Conservation (phyloP, 768 basidiomycete species). For the Naganishia kalamii region DNA sequence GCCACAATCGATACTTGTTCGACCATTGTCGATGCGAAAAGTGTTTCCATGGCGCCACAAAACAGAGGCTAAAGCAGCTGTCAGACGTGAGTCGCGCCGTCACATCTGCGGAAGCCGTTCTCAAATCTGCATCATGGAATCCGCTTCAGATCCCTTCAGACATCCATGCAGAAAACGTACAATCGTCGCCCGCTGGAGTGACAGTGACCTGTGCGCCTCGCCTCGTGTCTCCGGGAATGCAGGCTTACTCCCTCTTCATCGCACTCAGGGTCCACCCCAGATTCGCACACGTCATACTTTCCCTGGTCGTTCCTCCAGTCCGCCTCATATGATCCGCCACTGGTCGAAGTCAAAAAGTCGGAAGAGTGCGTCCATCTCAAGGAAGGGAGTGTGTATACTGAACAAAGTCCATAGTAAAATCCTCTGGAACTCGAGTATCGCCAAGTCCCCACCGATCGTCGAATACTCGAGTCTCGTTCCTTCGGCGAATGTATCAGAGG, state of each 20-base stretch:
- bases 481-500: constrained; percentile 11
- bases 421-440: constrained; percentile 74
- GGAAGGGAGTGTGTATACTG: too few species aligned
- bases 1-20: constrained; percentile 77
- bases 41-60: constrained; percentile 81
- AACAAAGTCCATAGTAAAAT: constrained; percentile 62
- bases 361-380: constrained; percentile 13
- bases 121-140: background rate
- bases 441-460: constrained; percentile 66
- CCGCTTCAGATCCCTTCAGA: constrained; percentile 63
- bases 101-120: background rate
- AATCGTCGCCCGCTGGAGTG: constrained; percentile 59
- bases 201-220: constrained; percentile 63
- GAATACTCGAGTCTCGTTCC: constrained; percentile 64
- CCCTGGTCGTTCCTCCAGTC: constrained; percentile 77
- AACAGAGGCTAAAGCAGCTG: constrained; percentile 81
- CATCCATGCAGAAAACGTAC: constrained; percentile 60
- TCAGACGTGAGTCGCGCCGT: constrained; percentile 57
- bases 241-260: background rate
- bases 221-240: background rate
- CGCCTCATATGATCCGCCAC: constrained; percentile 73
- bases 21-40: constrained; percentile 85
- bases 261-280: constrained; percentile 54
- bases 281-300: constrained; percentile 70
- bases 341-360: constrained; percentile 32